Conservation (phyloP, 78 protist species). For the slime mould (Dictyostelium discoideum) region dicty_2.7 NC_007089.4:2433501-2434000, state of each 20-base stretch:
- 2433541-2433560: background rate
- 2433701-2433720: background rate
- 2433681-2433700: background rate
- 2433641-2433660: background rate
- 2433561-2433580: background rate
- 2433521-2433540: background rate
- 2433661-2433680: too few relatives aligned
- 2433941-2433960: background rate
- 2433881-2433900: background rate
- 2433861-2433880: background rate
- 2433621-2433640: background rate
- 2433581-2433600: background rate
- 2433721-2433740: background rate
- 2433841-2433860: slow-evolving; percentile 65
- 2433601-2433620: background rate
- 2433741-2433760: too few relatives aligned
- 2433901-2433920: too few relatives aligned
- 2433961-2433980: too few relatives aligned
- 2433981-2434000: slow-evolving; percentile 77
- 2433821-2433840: slow-evolving; percentile 74
- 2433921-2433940: background rate
- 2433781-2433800: background rate
- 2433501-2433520: background rate
- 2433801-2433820: slow-evolving; percentile 10
- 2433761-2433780: background rate